phyloP scores from a whole-genome alignment of 106 monocot genomes.

The Apostasia shenzhenica region DNA sequence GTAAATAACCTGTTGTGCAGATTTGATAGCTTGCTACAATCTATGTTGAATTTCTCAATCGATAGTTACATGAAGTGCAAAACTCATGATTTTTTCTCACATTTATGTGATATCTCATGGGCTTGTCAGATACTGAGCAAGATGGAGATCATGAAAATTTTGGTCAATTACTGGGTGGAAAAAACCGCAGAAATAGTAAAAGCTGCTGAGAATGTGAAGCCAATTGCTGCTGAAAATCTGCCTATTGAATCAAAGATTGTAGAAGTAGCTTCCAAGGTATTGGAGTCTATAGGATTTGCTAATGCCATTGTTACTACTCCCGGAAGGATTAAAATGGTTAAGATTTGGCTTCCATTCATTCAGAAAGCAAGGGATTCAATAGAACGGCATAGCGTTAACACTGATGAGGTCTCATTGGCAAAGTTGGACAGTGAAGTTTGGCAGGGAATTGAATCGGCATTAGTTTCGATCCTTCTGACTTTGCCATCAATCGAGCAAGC shows the following conservation, averaged over 20 bases:
- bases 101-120: constrained; percentile 72
- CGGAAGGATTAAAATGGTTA: constrained; percentile 40
- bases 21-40: constrained; percentile 23
- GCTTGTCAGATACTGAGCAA: constrained; percentile 66
- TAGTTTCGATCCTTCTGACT: constrained; percentile 56
- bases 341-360: constrained; percentile 64
- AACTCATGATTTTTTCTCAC: constrained; percentile 14
- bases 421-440: constrained; percentile 57
- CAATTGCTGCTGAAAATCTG: not conserved
- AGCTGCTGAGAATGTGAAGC: constrained; percentile 7
- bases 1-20: constrained; percentile 27
- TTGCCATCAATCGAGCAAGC: constrained; percentile 66
- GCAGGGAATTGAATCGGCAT: constrained; percentile 61
- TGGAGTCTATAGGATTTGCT: constrained; percentile 70
- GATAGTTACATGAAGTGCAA: not conserved
- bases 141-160: constrained; percentile 79
- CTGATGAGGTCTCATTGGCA: constrained; percentile 1
- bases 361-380: constrained; percentile 29
- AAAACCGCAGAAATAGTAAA: constrained; percentile 29
- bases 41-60: not conserved
- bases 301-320: constrained; percentile 40
- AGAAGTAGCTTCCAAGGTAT: constrained; percentile 47
- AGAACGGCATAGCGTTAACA: constrained; percentile 7
- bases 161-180: constrained; percentile 57
- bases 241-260: constrained; percentile 36